Percentiles rank a stretch among this genome's conserved stretches.
These are phyloP conservation scores for Jacaranda copaia DNA, from an alignment of 257 asterid genomes.

Conservation along the genomic window DNA sequence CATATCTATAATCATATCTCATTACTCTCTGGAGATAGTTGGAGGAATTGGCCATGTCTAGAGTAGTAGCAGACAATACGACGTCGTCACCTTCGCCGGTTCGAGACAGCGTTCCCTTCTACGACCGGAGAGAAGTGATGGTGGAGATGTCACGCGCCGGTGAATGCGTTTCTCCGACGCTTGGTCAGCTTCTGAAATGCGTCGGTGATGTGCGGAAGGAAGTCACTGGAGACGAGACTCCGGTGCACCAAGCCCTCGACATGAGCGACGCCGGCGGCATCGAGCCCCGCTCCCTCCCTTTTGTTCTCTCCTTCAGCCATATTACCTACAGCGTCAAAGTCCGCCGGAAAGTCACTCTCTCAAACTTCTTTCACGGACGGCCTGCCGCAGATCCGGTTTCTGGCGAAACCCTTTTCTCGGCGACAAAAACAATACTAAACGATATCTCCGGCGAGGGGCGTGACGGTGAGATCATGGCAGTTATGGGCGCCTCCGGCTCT, in stretches of 20 bases:
- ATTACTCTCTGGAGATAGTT: neutral
- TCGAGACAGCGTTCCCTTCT: slow-evolving; percentile 36
- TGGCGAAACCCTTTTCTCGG: slow-evolving; percentile 35
- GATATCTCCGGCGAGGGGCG: slow-evolving; percentile 77
- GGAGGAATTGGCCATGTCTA: slow-evolving; percentile 35
- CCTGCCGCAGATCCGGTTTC: slow-evolving; percentile 27
- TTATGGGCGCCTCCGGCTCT: slow-evolving; percentile 83
- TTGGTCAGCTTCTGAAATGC: slow-evolving; percentile 53
- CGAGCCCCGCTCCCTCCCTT: slow-evolving; percentile 55
- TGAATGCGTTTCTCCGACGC: slow-evolving; percentile 45
- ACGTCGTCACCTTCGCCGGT: slow-evolving; percentile 30
- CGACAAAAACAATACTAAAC: slow-evolving; percentile 56
- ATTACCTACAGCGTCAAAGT: slow-evolving; percentile 62
- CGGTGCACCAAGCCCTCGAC: slow-evolving; percentile 72
- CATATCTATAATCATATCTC: neutral
- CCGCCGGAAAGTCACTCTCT: slow-evolving; percentile 34
- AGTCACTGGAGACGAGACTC: slow-evolving; percentile 78
- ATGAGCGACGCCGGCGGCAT: slow-evolving; percentile 41
- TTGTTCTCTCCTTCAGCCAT: slow-evolving; percentile 64
- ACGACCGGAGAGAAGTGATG: slow-evolving; percentile 26
- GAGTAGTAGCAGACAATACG: slow-evolving; percentile 40
- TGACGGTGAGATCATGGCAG: slow-evolving; percentile 83
- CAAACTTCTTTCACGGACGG: slow-evolving; percentile 29
- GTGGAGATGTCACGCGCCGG: slow-evolving; percentile 32
- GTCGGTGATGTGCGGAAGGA: slow-evolving; percentile 65